Evolutionary conservation across 768 basidiomycete species (phyloP).

Genomic region (Hygrocybe punicea): DNA sequence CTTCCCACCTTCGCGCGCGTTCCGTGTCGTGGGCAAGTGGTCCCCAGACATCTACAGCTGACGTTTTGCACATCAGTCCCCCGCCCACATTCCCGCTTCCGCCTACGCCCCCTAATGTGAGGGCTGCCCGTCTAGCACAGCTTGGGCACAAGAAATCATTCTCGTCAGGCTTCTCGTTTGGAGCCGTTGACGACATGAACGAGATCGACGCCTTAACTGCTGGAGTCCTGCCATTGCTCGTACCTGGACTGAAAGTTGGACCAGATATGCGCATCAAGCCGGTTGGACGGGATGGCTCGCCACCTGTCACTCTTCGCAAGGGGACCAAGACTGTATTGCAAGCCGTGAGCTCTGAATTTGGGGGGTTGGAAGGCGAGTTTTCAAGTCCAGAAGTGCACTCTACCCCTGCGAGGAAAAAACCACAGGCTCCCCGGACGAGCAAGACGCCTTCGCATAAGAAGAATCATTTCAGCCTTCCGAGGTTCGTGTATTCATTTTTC

Average conservation of each 20-base stretch:
- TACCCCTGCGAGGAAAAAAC: conserved; percentile 48
- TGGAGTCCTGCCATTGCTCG: conserved; percentile 61
- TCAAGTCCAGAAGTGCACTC: conserved; percentile 58
- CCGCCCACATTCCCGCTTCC: conserved; percentile 70
- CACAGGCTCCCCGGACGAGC: conserved; percentile 31
- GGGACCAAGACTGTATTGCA: conserved; percentile 43
- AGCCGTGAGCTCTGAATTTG: conserved; percentile 40
- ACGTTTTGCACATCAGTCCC: conserved; percentile 44
- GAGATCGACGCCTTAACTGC: conserved; percentile 73
- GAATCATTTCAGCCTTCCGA: conserved; percentile 65
- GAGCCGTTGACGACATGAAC: conserved; percentile 52
- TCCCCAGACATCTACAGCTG: conserved; percentile 37
- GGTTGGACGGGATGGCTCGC: conserved; percentile 34
- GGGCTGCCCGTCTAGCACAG: conserved; percentile 52
- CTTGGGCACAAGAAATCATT: conserved; percentile 60
- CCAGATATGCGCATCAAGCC: conserved; percentile 53
- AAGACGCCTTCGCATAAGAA: conserved; percentile 56
- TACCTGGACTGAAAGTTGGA: conserved; percentile 62
- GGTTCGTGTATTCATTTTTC: conserved; percentile 28
- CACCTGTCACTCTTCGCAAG: conserved; percentile 42
- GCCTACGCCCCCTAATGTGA: conserved; percentile 68
- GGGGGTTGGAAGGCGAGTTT: conserved; percentile 35
- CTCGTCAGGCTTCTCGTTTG: conserved; percentile 63
- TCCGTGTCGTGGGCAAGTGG: conserved; percentile 52
- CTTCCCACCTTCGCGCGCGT: conserved; percentile 57